Base-by-base conservation (phyloP, 2,329 filamentous ascomycete genomes). In the Aureobasidium lini region DNA sequence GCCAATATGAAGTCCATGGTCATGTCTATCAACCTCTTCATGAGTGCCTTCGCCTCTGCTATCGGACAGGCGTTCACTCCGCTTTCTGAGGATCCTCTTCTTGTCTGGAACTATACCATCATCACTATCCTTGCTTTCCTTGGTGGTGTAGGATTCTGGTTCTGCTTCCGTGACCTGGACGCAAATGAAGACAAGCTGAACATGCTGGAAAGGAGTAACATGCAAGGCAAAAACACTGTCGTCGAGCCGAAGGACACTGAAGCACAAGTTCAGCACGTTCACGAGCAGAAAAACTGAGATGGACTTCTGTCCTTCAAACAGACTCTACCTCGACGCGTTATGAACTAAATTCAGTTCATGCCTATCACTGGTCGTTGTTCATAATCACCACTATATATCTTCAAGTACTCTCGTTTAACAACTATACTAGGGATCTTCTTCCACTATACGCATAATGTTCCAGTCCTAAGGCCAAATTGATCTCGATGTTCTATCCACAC, bases 131-230 rank as follows among this genome's bases (percentile, higher is more conserved):
- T 90, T 54, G 81, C 87, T 0, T 79, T 83, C 39, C 54, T 85
- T 7, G 87, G 85, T 37, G 86, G 84, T 28, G 62, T 79, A 4
- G 76, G 77, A 1, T 90, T 91, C 75, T 91, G 86, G 86, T 70
- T 85, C 66, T 82, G 79, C 67, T 88, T 87, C 76, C 75, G 78
- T 40, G 76, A 81, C n/a, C 76, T 87, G 9, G 88, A 91, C 67
- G 73, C 72, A 29, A 76, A 85, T 64, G 88, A 91, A 69, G 88
- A 90, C 70, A 76, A 79, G 66, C 75, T 87, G 64, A 91, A 91
- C 71, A 80, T 84, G 79, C 72, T 83, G 28, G 43, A 47, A 16
- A 39, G 34, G 1, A 31, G 18, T 3, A 34, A 18, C 5, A 47
- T 57, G 42, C 31, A 40, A 16, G 43, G 43, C 43, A 57, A 57